These are phyloP conservation scores for Mortierella sp. DNA, from an alignment of 371 early-diverging fungal genomes.

Conservation along the genomic window DNA sequence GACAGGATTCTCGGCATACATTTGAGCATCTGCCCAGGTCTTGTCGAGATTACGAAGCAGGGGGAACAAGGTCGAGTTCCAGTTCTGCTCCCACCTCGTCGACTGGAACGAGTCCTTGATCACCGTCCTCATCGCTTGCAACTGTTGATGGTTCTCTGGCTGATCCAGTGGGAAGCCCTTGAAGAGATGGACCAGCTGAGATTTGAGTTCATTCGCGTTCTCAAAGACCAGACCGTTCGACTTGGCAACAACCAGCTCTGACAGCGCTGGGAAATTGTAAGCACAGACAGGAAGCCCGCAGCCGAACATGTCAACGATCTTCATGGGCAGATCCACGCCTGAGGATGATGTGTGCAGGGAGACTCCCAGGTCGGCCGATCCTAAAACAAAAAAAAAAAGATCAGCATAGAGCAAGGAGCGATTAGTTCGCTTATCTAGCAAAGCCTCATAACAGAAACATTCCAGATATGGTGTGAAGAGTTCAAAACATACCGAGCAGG, in stretches of 20 bases:
- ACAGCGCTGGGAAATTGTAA: constrained; percentile 58
- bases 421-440: too few species aligned
- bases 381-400: constrained; percentile 43
- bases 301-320: constrained; percentile 98
- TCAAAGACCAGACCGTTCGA: constrained; percentile 86
- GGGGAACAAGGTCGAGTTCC: constrained; percentile 37
- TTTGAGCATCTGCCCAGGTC: constrained; percentile 52
- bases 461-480: not conserved
- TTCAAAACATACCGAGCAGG: constrained; percentile 68
- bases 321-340: constrained; percentile 97
- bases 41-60: constrained; percentile 50
- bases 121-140: constrained; percentile 34
- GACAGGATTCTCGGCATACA: constrained; percentile 49
- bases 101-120: constrained; percentile 34
- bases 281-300: constrained; percentile 94
- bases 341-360: constrained; percentile 93
- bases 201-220: constrained; percentile 71
- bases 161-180: constrained; percentile 29
- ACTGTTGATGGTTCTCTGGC: constrained; percentile 31
- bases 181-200: constrained; percentile 57
- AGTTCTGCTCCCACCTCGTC: constrained; percentile 51
- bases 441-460: too few species aligned
- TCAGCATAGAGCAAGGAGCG: too few species aligned
- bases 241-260: constrained; percentile 81
- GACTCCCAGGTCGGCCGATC: constrained; percentile 92